phyloP scores from a whole-genome alignment of 331 rosid genomes.

The Pyrus hybrid region DNA sequence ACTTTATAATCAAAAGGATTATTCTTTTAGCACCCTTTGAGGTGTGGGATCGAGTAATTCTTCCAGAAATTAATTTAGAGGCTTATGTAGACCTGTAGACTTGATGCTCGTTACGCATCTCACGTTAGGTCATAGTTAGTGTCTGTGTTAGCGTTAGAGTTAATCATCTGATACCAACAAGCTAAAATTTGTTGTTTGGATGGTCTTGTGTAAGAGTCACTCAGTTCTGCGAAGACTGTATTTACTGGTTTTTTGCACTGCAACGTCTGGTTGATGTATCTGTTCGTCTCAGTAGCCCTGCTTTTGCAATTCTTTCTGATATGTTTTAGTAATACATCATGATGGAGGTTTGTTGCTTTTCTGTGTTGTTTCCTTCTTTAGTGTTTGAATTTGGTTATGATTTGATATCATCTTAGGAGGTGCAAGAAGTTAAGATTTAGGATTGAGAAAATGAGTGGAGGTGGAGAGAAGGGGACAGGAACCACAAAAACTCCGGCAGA shows the following conservation, averaged over 20 bases:
- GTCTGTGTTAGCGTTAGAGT: neutral
- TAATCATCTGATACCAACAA: neutral
- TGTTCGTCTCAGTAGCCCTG: neutral
- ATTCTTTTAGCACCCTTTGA: neutral
- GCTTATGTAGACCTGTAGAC: neutral
- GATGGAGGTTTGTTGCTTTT: neutral
- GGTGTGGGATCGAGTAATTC: neutral
- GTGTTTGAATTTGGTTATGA: neutral
- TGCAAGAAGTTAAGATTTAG: neutral
- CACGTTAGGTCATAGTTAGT: neutral
- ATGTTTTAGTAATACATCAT: neutral
- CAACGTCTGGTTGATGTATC: neutral
- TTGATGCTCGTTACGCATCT: neutral
- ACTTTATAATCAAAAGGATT: neutral
- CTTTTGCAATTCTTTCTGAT: neutral
- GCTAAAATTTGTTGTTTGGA: neutral
- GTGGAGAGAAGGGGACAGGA: conserved; percentile 42
- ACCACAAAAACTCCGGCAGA: conserved; percentile 73
- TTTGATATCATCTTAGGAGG: neutral
- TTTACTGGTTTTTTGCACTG: neutral
- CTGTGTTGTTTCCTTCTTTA: neutral
- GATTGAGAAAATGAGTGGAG: conserved; percentile 43
- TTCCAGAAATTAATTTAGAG: neutral
- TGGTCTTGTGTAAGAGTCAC: neutral
- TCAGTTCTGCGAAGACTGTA: neutral